Percentiles rank a stretch among this genome's conserved stretches.
Conservation (phyloP, 1,139 yeast genomes). For the Yamadazyma friedrichii region DNA sequence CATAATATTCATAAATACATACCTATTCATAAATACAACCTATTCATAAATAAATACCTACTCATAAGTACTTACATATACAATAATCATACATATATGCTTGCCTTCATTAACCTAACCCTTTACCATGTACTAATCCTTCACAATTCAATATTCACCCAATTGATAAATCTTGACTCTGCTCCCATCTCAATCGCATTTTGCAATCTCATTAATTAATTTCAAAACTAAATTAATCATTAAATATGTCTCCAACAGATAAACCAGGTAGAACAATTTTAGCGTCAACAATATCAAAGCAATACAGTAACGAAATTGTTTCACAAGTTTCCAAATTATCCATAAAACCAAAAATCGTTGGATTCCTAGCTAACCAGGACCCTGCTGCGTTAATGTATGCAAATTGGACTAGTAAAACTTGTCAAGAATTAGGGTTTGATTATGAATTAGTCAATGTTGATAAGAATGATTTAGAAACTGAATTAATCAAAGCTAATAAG, state of each 20-base stretch:
- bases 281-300: slow-evolving; percentile 85
- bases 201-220: slow-evolving; percentile 1
- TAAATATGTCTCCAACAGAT: background rate
- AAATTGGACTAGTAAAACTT: slow-evolving; percentile 91
- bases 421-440: slow-evolving; percentile 78
- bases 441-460: slow-evolving; percentile 74
- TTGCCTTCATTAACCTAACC: too few species aligned
- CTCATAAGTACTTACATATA: too few species aligned
- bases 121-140: too few species aligned
- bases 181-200: slow-evolving; percentile 2
- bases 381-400: slow-evolving; percentile 97
- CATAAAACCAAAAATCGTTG: slow-evolving; percentile 73
- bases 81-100: too few species aligned
- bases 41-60: too few species aligned
- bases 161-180: slow-evolving; percentile 2
- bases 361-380: slow-evolving; percentile 86
- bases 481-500: slow-evolving; percentile 75
- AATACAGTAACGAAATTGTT: slow-evolving; percentile 70
- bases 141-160: too few species aligned
- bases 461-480: slow-evolving; percentile 83
- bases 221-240: background rate
- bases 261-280: slow-evolving; percentile 73
- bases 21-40: too few species aligned
- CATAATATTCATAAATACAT: too few species aligned
- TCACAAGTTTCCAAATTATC: slow-evolving; percentile 52